Conservation (phyloP, 352 stramenopile genomes). For the Globisporangium nodosum region DNA sequence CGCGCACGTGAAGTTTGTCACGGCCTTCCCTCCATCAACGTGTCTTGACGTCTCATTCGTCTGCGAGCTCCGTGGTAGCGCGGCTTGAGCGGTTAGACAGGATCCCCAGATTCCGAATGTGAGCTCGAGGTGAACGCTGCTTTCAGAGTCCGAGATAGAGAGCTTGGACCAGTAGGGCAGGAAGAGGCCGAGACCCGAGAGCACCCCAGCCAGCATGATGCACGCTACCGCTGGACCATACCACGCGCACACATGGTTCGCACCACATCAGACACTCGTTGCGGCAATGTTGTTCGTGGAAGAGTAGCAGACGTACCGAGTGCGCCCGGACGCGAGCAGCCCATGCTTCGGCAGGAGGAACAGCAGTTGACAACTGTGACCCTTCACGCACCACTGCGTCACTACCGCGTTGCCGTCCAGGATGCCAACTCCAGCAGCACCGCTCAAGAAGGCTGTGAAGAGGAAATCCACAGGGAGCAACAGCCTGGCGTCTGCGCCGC, state of each 20-base stretch:
- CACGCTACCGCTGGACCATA: slow-evolving; percentile 24
- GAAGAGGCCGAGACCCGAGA: slow-evolving; percentile 33
- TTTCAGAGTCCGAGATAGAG: not conserved
- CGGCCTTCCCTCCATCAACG: not conserved
- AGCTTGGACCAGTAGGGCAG: slow-evolving; percentile 55
- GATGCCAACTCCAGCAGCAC: not conserved
- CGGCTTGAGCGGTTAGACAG: slow-evolving; percentile 38
- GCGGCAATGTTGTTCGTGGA: too few species aligned
- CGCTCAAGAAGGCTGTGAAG: slow-evolving; percentile 5
- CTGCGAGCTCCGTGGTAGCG: slow-evolving; percentile 3
- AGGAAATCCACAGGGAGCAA: slow-evolving; percentile 6
- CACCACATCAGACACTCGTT: not conserved
- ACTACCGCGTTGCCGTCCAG: not conserved
- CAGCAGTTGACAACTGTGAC: not conserved
- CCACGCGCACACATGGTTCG: too few species aligned
- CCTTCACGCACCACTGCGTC: too few species aligned
- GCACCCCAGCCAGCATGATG: slow-evolving; percentile 23
- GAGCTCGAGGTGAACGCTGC: slow-evolving; percentile 27
- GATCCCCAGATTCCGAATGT: slow-evolving; percentile 49
- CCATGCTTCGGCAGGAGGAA: slow-evolving; percentile 17
- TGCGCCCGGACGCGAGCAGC: slow-evolving; percentile 40
- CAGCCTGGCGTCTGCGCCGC: not conserved
- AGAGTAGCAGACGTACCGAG: slow-evolving; percentile 18
- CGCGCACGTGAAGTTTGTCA: slow-evolving; percentile 35
- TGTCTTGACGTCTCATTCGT: not conserved